Conservation (phyloP, 306 rosid species). For the Elaeagnus macrophylla region DNA sequence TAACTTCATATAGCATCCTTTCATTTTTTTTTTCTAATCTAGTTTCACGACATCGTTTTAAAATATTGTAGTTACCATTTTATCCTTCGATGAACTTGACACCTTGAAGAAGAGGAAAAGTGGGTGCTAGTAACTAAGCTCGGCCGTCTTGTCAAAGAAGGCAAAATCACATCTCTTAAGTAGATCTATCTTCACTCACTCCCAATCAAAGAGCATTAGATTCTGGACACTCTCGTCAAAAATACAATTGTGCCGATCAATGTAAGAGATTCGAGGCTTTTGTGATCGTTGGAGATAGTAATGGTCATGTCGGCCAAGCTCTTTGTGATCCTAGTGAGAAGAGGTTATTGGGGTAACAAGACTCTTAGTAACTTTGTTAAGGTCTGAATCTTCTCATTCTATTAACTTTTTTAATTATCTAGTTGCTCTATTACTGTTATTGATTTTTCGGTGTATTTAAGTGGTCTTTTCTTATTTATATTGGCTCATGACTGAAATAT, state of each 20-base stretch:
- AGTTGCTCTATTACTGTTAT: neutral
- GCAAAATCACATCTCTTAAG: slow-evolving; percentile 41
- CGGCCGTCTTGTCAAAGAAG: slow-evolving; percentile 54
- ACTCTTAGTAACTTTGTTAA: slow-evolving; percentile 67
- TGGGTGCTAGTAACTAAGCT: slow-evolving; percentile 71
- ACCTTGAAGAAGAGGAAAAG: slow-evolving; percentile 58
- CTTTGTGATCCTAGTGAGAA: slow-evolving; percentile 56
- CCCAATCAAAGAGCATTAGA: slow-evolving; percentile 62
- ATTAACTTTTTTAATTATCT: no score
- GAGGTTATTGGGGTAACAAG: slow-evolving; percentile 73
- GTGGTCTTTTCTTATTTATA: neutral
- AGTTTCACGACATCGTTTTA: no score
- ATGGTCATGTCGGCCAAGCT: slow-evolving; percentile 68
- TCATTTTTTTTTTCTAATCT: no score
- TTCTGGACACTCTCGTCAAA: slow-evolving; percentile 55
- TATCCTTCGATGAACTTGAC: no score
- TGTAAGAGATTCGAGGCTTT: slow-evolving; percentile 64
- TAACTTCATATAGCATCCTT: no score
- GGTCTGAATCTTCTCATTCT: neutral
- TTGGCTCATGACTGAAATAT: no score
- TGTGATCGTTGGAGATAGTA: slow-evolving; percentile 54
- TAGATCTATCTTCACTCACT: slow-evolving; percentile 63
- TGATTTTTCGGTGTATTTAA: neutral
- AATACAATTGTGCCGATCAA: slow-evolving; percentile 61
- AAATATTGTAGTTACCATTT: no score